phyloP scores from a whole-genome alignment of 108 stramenopile species.

The Seminavis robusta region DNA sequence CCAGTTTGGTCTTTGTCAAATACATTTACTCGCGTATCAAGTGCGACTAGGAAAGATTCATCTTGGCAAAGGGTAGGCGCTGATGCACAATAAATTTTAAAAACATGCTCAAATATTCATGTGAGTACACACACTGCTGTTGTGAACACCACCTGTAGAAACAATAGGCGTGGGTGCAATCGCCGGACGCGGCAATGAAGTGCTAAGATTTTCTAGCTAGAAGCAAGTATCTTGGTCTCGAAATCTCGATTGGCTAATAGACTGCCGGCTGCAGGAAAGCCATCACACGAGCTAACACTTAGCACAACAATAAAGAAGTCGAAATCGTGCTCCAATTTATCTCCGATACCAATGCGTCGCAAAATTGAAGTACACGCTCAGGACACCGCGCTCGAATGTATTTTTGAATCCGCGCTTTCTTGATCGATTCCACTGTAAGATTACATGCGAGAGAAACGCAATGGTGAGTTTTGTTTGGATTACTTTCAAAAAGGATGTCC shows the following conservation, averaged over 20 bases:
- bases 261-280: too few relatives aligned
- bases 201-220: neutral
- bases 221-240: neutral
- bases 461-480: too few relatives aligned
- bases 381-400: constrained; percentile 96
- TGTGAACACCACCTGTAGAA: too few relatives aligned
- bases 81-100: neutral
- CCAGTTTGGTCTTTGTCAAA: constrained; percentile 89
- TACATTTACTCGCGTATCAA: constrained; percentile 96
- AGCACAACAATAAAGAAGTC: too few relatives aligned
- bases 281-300: too few relatives aligned
- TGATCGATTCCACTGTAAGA: constrained; percentile 95
- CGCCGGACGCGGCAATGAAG: too few relatives aligned
- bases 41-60: constrained; percentile 85
- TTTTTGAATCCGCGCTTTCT: constrained; percentile 92
- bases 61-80: neutral
- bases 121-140: too few relatives aligned
- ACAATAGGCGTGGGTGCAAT: too few relatives aligned
- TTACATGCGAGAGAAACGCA: too few relatives aligned
- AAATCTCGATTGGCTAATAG: too few relatives aligned
- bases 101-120: neutral
- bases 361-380: constrained; percentile 96
- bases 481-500: too few relatives aligned
- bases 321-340: too few relatives aligned
- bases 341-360: constrained; percentile 94